Percentiles rank a stretch among this genome's conserved stretches.
Conservation (phyloP, 768 basidiomycete genomes). For the Tricholoma sp. region DNA sequence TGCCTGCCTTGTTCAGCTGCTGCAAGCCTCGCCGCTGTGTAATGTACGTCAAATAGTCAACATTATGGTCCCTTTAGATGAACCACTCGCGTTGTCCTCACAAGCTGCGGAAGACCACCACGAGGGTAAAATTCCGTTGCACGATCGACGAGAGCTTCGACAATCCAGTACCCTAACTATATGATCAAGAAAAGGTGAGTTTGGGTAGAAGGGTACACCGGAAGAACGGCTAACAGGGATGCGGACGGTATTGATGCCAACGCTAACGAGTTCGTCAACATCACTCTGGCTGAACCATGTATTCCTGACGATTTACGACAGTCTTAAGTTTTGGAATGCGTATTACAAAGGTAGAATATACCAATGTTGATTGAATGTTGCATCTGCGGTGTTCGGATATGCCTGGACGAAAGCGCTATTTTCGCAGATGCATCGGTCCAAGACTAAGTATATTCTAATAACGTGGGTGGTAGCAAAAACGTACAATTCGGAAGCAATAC, state of each 20-base stretch:
- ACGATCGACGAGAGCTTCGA: constrained; percentile 67
- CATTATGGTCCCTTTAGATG: not conserved
- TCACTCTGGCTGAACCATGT: constrained; percentile 70
- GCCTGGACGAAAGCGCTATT: constrained; percentile 57
- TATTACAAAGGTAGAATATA: constrained; percentile 15
- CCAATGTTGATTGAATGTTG: constrained; percentile 62
- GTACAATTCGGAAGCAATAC: constrained; percentile 68
- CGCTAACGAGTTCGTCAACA: constrained; percentile 44
- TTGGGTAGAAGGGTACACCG: not conserved
- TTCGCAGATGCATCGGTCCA: not conserved
- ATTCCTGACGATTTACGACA: constrained; percentile 31
- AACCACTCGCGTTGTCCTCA: constrained; percentile 23
- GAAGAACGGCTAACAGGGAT: constrained; percentile 51
- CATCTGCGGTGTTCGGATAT: constrained; percentile 54
- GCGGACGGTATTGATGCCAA: constrained; percentile 72
- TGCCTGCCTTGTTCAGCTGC: constrained; percentile 58
- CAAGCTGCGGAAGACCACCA: constrained; percentile 64
- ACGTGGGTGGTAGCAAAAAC: constrained; percentile 6
- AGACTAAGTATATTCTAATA: not conserved
- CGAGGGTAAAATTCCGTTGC: constrained; percentile 57
- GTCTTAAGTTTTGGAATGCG: not conserved
- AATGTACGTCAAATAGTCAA: not conserved
- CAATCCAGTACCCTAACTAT: constrained; percentile 80
- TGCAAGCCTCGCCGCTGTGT: constrained; percentile 57
- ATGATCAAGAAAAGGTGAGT: not conserved